These are phyloP conservation scores for Cytospora schulzeri DNA, from an alignment of 2,329 filamentous ascomycete species.

Conservation along the genomic window DNA sequence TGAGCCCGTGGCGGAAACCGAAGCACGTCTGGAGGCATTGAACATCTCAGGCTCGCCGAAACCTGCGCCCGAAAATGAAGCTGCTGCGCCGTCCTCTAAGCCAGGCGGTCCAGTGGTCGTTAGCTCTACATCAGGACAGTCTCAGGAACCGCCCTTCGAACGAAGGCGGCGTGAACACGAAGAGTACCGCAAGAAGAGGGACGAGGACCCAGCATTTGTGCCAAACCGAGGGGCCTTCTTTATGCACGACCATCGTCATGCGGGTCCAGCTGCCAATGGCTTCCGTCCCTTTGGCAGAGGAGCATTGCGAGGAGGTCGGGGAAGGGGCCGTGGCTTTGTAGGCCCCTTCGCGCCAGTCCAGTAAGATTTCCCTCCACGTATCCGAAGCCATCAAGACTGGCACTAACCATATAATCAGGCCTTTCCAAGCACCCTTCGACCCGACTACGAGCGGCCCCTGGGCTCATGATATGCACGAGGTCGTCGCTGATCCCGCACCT, in stretches of 20 bases:
- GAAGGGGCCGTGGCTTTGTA: slow-evolving; percentile 58
- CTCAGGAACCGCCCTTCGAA: slow-evolving; percentile 64
- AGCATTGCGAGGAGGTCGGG: slow-evolving; percentile 56
- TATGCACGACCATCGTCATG: slow-evolving; percentile 89
- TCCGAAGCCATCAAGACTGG: neutral
- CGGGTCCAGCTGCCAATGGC: slow-evolving; percentile 75
- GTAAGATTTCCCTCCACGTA: slow-evolving; percentile 50
- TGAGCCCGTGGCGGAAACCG: slow-evolving; percentile 49
- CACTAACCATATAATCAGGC: slow-evolving; percentile 34
- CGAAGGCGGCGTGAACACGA: slow-evolving; percentile 83
- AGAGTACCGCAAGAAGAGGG: slow-evolving; percentile 84
- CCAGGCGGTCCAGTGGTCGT: slow-evolving; percentile 55
- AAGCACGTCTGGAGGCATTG: slow-evolving; percentile 60
- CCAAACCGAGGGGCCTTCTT: slow-evolving; percentile 95
- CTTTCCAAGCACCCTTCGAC: slow-evolving; percentile 54
- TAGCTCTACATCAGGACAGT: slow-evolving; percentile 53
- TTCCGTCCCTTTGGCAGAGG: slow-evolving; percentile 71
- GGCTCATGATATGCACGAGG: slow-evolving; percentile 94
- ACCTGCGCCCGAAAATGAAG: slow-evolving; percentile 49
- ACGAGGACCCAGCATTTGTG: slow-evolving; percentile 89
- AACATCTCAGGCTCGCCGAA: slow-evolving; percentile 47
- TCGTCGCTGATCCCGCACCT: slow-evolving; percentile 51
- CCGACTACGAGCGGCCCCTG: slow-evolving; percentile 74
- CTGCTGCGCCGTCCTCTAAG: slow-evolving; percentile 43
- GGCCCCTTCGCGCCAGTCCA: slow-evolving; percentile 62